Percentiles rank a stretch among this genome's conserved stretches.
Conservation (phyloP, 192 early-diverging fungal species). For the Backusella westeae region DNA sequence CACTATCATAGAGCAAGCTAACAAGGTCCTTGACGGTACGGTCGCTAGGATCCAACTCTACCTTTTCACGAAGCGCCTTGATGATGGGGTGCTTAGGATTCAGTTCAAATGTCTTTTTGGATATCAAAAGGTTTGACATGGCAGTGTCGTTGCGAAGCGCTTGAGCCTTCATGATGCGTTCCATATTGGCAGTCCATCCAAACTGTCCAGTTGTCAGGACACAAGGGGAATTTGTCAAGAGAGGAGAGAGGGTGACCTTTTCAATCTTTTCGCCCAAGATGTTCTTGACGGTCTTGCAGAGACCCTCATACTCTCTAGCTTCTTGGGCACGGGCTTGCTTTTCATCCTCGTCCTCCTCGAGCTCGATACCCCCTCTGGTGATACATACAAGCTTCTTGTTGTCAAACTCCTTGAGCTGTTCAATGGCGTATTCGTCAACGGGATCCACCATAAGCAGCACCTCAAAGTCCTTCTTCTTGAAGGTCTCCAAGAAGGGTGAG, state of each 20-base stretch:
- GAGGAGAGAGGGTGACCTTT: slow-evolving; percentile 79
- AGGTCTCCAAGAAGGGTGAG: slow-evolving; percentile 96
- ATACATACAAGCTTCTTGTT: slow-evolving; percentile 97
- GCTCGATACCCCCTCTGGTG: slow-evolving; percentile 99
- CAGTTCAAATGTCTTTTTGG: slow-evolving; percentile 99
- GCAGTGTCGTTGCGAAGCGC: slow-evolving; percentile 90
- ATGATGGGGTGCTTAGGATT: slow-evolving; percentile 96
- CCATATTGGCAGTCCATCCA: slow-evolving; percentile 99
- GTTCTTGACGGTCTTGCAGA: slow-evolving; percentile 95
- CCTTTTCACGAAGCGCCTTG: slow-evolving; percentile 90
- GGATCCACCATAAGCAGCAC: slow-evolving; percentile 99
- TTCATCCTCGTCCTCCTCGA: slow-evolving; percentile 98
- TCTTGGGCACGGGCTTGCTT: slow-evolving; percentile 93
- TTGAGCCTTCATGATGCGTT: slow-evolving; percentile 99
- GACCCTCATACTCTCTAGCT: slow-evolving; percentile 81
- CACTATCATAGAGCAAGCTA: slow-evolving; percentile 91
- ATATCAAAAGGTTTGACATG: slow-evolving; percentile 99
- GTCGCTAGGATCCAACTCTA: slow-evolving; percentile 87
- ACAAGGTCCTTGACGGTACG: slow-evolving; percentile 97
- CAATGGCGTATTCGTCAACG: slow-evolving; percentile 98
- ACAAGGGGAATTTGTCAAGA: slow-evolving; percentile 96
- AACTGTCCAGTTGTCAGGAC: slow-evolving; percentile 98
- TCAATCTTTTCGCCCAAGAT: slow-evolving; percentile 99
- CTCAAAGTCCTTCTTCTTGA: slow-evolving; percentile 99
- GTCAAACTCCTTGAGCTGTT: slow-evolving; percentile 99